A percentile compares a stretch with the other conserved stretches of the same genome.
Evolutionary conservation across 1,284 basidiomycete species (phyloP).

Genomic region (Microbotryum saponariae): DNA sequence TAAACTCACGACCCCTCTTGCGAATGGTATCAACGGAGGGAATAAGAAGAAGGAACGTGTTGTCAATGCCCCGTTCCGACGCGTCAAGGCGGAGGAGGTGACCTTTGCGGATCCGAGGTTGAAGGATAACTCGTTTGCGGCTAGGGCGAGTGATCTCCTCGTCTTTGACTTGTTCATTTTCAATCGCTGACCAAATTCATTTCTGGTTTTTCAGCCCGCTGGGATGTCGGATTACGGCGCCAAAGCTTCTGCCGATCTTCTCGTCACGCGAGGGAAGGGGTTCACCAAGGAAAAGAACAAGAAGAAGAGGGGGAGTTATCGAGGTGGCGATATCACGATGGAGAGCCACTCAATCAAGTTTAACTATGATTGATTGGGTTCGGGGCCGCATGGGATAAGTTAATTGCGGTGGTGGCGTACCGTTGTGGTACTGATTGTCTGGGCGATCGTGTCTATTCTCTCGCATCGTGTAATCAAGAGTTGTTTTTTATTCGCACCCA

Average conservation of each 20-base stretch:
- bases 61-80: constrained; percentile 59
- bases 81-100: constrained; percentile 66
- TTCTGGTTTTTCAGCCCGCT: constrained; percentile 47
- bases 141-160: constrained; percentile 52
- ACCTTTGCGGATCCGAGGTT: constrained; percentile 53
- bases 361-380: no score
- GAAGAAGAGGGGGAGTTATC: constrained; percentile 71
- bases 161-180: neutral
- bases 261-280: constrained; percentile 84
- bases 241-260: constrained; percentile 73
- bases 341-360: constrained; percentile 36
- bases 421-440: no score
- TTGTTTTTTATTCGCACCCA: no score
- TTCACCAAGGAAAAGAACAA: constrained; percentile 99
- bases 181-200: neutral
- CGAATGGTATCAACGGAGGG: constrained; percentile 16
- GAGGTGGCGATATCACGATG: constrained; percentile 84
- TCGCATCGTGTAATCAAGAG: no score
- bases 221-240: constrained; percentile 75
- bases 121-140: constrained; percentile 73
- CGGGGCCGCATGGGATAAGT: no score
- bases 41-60: constrained; percentile 32
- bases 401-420: no score
- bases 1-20: neutral
- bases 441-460: no score